Conservation (phyloP, 257 asterid species). For the Cordia subcordata region DNA sequence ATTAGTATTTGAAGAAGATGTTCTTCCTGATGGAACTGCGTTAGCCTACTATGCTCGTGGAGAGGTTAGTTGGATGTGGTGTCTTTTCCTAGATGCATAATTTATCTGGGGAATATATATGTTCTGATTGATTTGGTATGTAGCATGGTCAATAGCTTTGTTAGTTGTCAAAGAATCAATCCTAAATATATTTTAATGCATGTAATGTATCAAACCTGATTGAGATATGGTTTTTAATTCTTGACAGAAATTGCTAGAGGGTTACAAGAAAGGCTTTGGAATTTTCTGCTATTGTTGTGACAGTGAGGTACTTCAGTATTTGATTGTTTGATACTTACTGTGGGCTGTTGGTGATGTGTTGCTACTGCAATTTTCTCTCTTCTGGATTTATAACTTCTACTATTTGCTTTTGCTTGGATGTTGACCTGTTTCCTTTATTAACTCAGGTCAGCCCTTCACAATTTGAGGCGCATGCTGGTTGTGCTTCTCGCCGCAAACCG, state of each 20-base stretch:
- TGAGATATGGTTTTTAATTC: slow-evolving; percentile 12
- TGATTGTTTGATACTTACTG: neutral
- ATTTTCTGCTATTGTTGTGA: slow-evolving; percentile 66
- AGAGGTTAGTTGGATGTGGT: slow-evolving; percentile 35
- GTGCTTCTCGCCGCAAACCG: slow-evolving; percentile 88
- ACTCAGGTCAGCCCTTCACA: slow-evolving; percentile 84
- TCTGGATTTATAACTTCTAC: neutral
- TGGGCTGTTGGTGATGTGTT: too few species aligned
- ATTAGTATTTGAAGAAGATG: slow-evolving; percentile 46
- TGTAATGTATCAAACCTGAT: neutral
- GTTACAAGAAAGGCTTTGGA: slow-evolving; percentile 59
- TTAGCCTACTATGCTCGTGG: slow-evolving; percentile 62
- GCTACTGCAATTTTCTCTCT: neutral
- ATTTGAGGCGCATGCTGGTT: slow-evolving; percentile 95
- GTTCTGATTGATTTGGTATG: neutral
- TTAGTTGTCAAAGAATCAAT: neutral
- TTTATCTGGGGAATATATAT: too few species aligned
- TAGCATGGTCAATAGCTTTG: neutral
- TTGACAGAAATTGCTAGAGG: slow-evolving; percentile 55
- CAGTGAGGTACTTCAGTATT: slow-evolving; percentile 48
- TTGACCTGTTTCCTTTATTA: slow-evolving; percentile 19
- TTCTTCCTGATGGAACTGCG: slow-evolving; percentile 67
- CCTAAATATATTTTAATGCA: neutral
- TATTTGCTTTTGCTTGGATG: slow-evolving; percentile 6
- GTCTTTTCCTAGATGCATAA: neutral